phyloP scores from a whole-genome alignment of 352 stramenopile genomes.

The Albugo candida region DNA sequence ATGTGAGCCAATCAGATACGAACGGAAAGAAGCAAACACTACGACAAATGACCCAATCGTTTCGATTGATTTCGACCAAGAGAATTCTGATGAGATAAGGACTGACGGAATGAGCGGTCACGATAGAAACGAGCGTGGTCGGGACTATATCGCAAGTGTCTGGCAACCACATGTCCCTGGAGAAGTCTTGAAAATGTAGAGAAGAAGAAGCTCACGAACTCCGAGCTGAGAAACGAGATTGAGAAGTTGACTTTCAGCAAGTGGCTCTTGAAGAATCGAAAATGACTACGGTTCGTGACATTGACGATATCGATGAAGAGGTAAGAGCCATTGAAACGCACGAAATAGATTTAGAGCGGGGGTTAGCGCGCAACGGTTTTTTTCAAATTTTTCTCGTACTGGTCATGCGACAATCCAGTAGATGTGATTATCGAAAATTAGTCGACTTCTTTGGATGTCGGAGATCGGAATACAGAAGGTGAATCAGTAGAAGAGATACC shows the following conservation, averaged over 20 bases:
- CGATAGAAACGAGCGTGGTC: slow-evolving; percentile 4
- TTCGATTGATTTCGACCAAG: slow-evolving; percentile 40
- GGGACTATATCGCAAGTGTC: slow-evolving; percentile 1
- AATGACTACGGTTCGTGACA: slow-evolving; percentile 39
- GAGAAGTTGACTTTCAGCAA: slow-evolving; percentile 38
- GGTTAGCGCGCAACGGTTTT: slow-evolving; percentile 59
- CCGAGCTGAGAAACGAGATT: slow-evolving; percentile 28
- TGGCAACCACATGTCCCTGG: not conserved
- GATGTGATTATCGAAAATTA: too few relatives aligned
- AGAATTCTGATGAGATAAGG: slow-evolving; percentile 5
- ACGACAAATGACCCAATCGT: slow-evolving; percentile 26
- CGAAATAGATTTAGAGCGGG: slow-evolving; percentile 43
- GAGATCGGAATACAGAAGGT: too few relatives aligned
- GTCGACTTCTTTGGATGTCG: too few relatives aligned
- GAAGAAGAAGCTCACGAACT: slow-evolving; percentile 3
- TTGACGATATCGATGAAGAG: slow-evolving; percentile 63
- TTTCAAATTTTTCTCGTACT: slow-evolving; percentile 46
- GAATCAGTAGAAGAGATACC: too few relatives aligned
- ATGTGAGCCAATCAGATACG: slow-evolving; percentile 44
- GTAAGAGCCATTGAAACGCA: slow-evolving; percentile 38
- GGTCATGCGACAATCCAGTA: too few relatives aligned
- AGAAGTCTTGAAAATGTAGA: not conserved
- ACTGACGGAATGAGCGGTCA: slow-evolving; percentile 6
- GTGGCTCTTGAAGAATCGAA: slow-evolving; percentile 43
- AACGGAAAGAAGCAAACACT: slow-evolving; percentile 18